phyloP scores from a whole-genome alignment of 2,329 filamentous ascomycete species.

The Beauveria scarabaeidicola region DNA sequence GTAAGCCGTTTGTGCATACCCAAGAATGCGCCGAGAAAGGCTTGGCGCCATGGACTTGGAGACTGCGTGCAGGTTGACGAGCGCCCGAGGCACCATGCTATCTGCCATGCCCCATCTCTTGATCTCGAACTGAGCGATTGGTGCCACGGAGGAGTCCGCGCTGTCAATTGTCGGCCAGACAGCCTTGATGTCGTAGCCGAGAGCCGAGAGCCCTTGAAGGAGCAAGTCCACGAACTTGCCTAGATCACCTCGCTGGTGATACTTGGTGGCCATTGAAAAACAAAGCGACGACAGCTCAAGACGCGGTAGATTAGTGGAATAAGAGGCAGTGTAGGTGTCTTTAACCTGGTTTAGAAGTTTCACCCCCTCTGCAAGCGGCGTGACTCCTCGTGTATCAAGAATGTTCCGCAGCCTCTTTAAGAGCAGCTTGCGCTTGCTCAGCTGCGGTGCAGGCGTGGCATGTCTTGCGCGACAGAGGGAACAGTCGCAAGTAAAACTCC shows the following conservation, averaged over 20 bases:
- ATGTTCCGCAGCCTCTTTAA: not conserved
- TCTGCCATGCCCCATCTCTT: not conserved
- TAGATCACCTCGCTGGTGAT: not conserved
- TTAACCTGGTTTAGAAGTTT: not conserved
- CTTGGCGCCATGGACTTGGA: conserved; percentile 15
- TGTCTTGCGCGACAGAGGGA: conserved; percentile 26
- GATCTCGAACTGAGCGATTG: not conserved
- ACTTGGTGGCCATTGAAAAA: not conserved
- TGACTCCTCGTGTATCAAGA: not conserved
- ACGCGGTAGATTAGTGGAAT: not conserved
- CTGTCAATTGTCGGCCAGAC: not conserved
- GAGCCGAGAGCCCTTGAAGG: not conserved
- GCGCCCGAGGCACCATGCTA: not conserved
- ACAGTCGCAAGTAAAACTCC: conserved; percentile 36
- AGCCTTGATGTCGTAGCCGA: conserved; percentile 3
- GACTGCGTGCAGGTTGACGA: not conserved
- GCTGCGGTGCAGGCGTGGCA: conserved; percentile 9
- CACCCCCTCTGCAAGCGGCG: not conserved
- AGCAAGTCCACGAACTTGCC: conserved; percentile 14
- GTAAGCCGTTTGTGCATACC: conserved; percentile 18
- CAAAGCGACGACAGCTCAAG: not conserved
- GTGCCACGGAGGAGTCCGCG: accelerated
- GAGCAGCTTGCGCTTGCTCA: conserved; percentile 15
- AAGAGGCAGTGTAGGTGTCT: not conserved
- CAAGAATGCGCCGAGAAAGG: not conserved